Evolutionary conservation across 2,329 filamentous ascomycete genomes (phyloP).

Genomic region (Biscogniauxia marginata): DNA sequence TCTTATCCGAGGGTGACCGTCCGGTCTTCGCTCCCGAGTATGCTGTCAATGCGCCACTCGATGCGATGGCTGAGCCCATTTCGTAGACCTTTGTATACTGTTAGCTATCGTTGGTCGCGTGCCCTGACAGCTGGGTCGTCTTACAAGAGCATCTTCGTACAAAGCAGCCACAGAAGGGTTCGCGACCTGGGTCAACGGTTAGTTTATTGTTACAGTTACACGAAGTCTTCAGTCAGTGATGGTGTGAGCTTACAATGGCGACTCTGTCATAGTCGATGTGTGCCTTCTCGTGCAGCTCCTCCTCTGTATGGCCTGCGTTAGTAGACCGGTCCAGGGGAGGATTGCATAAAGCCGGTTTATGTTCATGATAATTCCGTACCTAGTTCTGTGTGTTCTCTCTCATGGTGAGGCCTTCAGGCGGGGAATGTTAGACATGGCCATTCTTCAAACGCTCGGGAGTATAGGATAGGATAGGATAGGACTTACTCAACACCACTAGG

Average conservation of each 20-base stretch:
- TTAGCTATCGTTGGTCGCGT: slow-evolving; percentile 21
- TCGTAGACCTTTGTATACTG: slow-evolving; percentile 65
- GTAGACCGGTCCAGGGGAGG: slow-evolving; percentile 5
- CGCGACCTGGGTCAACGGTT: slow-evolving; percentile 54
- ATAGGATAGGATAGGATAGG: too few relatives aligned
- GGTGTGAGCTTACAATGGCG: slow-evolving; percentile 77
- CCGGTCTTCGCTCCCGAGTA: slow-evolving; percentile 99
- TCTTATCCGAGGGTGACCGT: slow-evolving; percentile 94
- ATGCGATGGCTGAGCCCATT: slow-evolving; percentile 95
- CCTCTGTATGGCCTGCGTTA: slow-evolving; percentile 51
- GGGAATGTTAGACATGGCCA: slow-evolving; percentile 27
- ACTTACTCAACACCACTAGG: slow-evolving; percentile 87
- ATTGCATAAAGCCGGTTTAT: background rate
- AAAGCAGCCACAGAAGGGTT: slow-evolving; percentile 94
- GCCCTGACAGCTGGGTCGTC: slow-evolving; percentile 9
- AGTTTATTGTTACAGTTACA: slow-evolving; percentile 12
- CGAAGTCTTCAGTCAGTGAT: background rate
- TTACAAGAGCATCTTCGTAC: slow-evolving; percentile 95
- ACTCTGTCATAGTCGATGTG: slow-evolving; percentile 99
- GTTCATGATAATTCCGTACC: slow-evolving; percentile 42
- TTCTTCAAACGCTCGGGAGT: slow-evolving; percentile 6
- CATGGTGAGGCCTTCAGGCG: slow-evolving; percentile 59
- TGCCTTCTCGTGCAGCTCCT: slow-evolving; percentile 94
- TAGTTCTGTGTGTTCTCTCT: slow-evolving; percentile 86
- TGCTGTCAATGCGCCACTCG: slow-evolving; percentile 88